Base-by-base conservation (phyloP, 1,139 yeast genomes). In the Geotrichum australiense region DNA sequence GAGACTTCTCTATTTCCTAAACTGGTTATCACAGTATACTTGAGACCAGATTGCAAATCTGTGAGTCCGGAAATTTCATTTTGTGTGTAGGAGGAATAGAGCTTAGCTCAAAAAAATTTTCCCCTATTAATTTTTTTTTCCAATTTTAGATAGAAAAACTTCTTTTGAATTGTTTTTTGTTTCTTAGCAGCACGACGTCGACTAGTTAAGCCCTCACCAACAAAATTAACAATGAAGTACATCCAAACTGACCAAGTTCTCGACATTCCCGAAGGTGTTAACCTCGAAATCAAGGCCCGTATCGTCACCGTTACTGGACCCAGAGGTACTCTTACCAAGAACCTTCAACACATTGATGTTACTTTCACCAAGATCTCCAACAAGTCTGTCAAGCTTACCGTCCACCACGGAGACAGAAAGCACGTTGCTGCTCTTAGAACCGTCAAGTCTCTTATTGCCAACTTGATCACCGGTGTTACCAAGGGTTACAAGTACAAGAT, bases 361-460 rank as follows among this genome's bases (percentile, higher is more conserved):
- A 80, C 96, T 56, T 91, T 91, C 80, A 53, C 63, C 59, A 86
- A 89, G 78, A 64, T 83, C 56, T 70, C 70, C 67, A 71, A 76
- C 72, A 73, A 67, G 55, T 79, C 78, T 61, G 74, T 93, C 73
- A 83, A 81, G 75, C 79, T 91, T 66, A 76, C 87, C 62, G 96
- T 93, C 56, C 94, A 85, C 83, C 86, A 89, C 70, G 98, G 98
- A 76, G 96, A 86, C 84, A 87, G 97, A 81, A 91, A 91, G 81
- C 98, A 91, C 76, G 97, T 91, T 70, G 99, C 99, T 69, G 86
- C 96, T 67, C 78, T 91, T 70, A 89, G 97, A 80, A 91, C 98
- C 54, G 97, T 91, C 71, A 87, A 87, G 76, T 85, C 97, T 58
- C 76, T 91, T 67, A 76, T 91, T 63, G 69, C 86, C 66, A 91